Percentiles rank a stretch among this genome's conserved stretches.
These are phyloP conservation scores for Plasmodium vivax DNA, from an alignment of 169 alveolate genomes.

Conservation along the genomic window DNA sequence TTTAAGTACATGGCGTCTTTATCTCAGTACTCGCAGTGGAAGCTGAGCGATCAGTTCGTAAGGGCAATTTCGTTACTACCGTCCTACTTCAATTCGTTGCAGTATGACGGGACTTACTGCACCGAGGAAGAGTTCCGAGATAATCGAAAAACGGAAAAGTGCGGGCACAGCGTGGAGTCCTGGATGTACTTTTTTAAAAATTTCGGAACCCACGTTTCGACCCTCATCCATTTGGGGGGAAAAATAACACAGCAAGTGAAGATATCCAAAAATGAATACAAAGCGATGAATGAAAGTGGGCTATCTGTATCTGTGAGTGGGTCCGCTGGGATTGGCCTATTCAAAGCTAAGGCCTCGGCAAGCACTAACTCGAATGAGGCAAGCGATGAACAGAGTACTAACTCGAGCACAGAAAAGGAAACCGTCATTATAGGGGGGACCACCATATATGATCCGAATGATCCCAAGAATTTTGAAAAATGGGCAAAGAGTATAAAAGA, in stretches of 20 bases:
- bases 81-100: conserved; percentile 76
- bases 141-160: conserved; percentile 73
- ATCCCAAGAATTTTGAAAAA: conserved; percentile 74
- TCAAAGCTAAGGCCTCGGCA: conserved; percentile 45
- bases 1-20: conserved; percentile 88
- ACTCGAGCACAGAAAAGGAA: conserved; percentile 76
- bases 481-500: conserved; percentile 82
- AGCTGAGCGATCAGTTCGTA: conserved; percentile 78
- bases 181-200: conserved; percentile 87
- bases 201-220: conserved; percentile 88
- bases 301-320: conserved; percentile 70
- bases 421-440: conserved; percentile 85
- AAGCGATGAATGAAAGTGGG: conserved; percentile 80
- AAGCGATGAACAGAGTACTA: conserved; percentile 18
- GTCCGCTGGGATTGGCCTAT: conserved; percentile 50
- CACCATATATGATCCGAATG: conserved; percentile 81
- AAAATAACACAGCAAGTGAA: conserved; percentile 87
- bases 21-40: conserved; percentile 76
- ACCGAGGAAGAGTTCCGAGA: conserved; percentile 76
- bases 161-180: conserved; percentile 79
- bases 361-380: conserved; percentile 48
- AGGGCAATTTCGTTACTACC: conserved; percentile 83
- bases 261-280: conserved; percentile 82
- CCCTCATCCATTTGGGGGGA: conserved; percentile 88
- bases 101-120: conserved; percentile 74